These are phyloP conservation scores for Galerina marginata DNA, from an alignment of 768 basidiomycete genomes.

Conservation along the genomic window DNA sequence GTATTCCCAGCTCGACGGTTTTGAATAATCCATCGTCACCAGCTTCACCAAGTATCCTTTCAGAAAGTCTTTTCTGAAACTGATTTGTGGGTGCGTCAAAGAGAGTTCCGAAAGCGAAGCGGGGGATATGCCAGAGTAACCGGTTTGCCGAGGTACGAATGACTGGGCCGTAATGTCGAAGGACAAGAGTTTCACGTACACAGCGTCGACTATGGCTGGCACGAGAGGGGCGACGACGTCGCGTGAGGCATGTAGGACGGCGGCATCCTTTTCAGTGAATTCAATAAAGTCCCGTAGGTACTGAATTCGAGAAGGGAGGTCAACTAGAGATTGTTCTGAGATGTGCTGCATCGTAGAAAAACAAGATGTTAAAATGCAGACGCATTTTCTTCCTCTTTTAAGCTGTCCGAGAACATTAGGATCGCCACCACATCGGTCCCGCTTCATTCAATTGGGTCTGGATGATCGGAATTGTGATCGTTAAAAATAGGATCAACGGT, in stretches of 20 bases:
- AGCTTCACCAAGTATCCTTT: constrained; percentile 39
- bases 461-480: no score
- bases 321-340: constrained; percentile 29
- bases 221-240: constrained; percentile 48
- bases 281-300: constrained; percentile 53
- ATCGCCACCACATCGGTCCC: no score
- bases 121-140: constrained; percentile 46
- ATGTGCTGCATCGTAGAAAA: constrained; percentile 32
- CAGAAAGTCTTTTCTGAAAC: constrained; percentile 48
- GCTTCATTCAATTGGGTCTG: no score
- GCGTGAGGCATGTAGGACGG: constrained; percentile 44
- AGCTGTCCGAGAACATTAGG: background rate
- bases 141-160: constrained; percentile 43
- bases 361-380: no score
- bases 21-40: constrained; percentile 51
- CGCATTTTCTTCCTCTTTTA: background rate
- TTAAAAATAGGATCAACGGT: no score
- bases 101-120: constrained; percentile 43
- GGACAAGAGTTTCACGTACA: constrained; percentile 48
- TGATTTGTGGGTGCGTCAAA: constrained; percentile 50
- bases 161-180: constrained; percentile 49
- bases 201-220: constrained; percentile 47
- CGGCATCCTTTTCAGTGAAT: constrained; percentile 47
- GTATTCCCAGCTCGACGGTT: constrained; percentile 49
- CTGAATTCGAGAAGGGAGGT: constrained; percentile 43